These are phyloP conservation scores for Closterium sp. DNA, from an alignment of 139 green algal genomes.

Conservation along the genomic window DNA sequence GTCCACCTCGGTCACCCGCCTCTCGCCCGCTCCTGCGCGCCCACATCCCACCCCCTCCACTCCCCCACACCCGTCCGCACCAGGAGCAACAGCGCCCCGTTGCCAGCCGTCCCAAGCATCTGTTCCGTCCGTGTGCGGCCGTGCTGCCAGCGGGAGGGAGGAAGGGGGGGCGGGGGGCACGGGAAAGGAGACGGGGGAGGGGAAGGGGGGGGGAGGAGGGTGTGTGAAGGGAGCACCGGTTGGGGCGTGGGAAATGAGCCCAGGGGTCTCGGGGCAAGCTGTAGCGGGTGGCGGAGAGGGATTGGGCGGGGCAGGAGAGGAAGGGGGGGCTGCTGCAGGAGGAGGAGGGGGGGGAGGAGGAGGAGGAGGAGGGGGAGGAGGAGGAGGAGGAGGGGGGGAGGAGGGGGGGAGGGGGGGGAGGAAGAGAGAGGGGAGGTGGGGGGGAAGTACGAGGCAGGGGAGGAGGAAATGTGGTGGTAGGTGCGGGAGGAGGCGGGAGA, in stretches of 20 bases:
- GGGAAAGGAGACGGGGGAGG: background rate
- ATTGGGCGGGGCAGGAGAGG: background rate
- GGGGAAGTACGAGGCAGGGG: too few species aligned
- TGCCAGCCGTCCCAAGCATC: background rate
- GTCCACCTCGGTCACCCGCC: background rate
- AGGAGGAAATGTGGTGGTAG: too few species aligned
- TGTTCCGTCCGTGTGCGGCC: background rate
- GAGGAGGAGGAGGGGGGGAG: background rate
- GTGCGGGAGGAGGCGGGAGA: too few species aligned
- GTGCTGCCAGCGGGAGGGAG: background rate
- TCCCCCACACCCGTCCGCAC: background rate
- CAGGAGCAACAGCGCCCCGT: background rate
- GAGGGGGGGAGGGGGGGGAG: background rate
- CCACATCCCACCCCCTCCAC: background rate
- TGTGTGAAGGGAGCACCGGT: background rate
- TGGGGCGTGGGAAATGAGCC: background rate
- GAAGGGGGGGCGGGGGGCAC: background rate
- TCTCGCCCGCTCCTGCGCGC: too few species aligned
- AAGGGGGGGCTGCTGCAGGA: background rate
- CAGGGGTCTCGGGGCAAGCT: background rate
- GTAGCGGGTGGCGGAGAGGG: background rate
- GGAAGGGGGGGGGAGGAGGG: background rate
- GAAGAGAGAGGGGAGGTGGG: background rate
- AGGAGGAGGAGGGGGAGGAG: too few species aligned
- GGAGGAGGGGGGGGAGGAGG: too few species aligned